phyloP scores from a whole-genome alignment of 495 filamentous ascomycete species.

The Polyplosphaeria fusca region DNA sequence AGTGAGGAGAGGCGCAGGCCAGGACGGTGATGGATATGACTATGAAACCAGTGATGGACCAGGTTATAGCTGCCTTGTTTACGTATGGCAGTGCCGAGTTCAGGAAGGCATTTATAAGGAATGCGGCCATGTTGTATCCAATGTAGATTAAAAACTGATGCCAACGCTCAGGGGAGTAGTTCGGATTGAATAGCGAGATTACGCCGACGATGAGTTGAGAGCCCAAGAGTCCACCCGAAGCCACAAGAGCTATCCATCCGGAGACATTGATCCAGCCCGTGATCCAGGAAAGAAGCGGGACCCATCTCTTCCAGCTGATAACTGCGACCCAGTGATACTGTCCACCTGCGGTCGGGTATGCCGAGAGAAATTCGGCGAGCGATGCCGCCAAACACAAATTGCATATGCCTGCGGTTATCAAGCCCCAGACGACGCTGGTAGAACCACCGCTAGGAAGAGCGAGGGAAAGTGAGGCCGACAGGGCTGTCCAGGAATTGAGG shows the following conservation, averaged over 20 bases:
- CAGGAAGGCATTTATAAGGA: slow-evolving; percentile 65
- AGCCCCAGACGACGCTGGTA: slow-evolving; percentile 57
- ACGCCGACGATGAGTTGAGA: slow-evolving; percentile 49
- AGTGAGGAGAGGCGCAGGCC: slow-evolving; percentile 59
- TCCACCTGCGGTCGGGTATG: slow-evolving; percentile 59
- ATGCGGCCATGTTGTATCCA: slow-evolving; percentile 59
- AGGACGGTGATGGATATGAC: slow-evolving; percentile 67
- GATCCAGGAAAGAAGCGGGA: slow-evolving; percentile 63
- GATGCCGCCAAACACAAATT: slow-evolving; percentile 69
- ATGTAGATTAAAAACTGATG: slow-evolving; percentile 76
- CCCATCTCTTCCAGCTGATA: slow-evolving; percentile 57
- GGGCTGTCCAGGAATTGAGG: slow-evolving; percentile 58
- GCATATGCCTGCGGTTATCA: slow-evolving; percentile 67
- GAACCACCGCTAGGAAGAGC: slow-evolving; percentile 54
- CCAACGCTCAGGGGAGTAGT: slow-evolving; percentile 58
- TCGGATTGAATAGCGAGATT: slow-evolving; percentile 45
- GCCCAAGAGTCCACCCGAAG: slow-evolving; percentile 41
- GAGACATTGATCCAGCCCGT: slow-evolving; percentile 75
- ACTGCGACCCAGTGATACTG: slow-evolving; percentile 77
- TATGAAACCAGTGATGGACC: slow-evolving; percentile 65
- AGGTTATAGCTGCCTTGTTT: slow-evolving; percentile 62
- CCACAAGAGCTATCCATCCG: slow-evolving; percentile 58
- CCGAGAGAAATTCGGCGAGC: slow-evolving; percentile 69
- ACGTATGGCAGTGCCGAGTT: slow-evolving; percentile 61
- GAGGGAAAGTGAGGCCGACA: slow-evolving; percentile 53